Evolutionary conservation across 192 early-diverging fungal genomes (phyloP).

Genomic region (Endogone sp.): DNA sequence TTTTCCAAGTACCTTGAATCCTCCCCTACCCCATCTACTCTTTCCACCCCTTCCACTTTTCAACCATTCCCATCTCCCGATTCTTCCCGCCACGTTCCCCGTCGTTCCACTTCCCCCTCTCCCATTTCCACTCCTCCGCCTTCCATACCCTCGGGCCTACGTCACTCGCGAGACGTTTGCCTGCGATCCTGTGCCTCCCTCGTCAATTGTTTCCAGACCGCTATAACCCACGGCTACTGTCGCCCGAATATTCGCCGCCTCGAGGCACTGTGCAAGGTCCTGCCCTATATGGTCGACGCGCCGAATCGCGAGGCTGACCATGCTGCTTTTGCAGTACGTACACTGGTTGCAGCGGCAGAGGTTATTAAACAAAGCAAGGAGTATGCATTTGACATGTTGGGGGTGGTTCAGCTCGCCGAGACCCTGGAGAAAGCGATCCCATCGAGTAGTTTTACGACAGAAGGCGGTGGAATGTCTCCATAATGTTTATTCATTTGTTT

Average conservation of each 20-base stretch:
- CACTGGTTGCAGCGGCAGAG: too few relatives aligned
- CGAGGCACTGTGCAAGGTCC: too few relatives aligned
- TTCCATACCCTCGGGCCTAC: not conserved
- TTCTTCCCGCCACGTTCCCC: not conserved
- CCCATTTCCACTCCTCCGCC: not conserved
- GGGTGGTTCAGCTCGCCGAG: too few relatives aligned
- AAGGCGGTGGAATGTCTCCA: too few relatives aligned
- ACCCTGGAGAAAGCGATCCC: too few relatives aligned
- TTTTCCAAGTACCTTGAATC: not conserved
- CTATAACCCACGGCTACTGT: conserved; percentile 8
- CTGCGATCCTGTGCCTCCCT: not conserved
- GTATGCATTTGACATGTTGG: too few relatives aligned
- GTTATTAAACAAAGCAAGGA: too few relatives aligned
- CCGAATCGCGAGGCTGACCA: too few relatives aligned
- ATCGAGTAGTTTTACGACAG: too few relatives aligned
- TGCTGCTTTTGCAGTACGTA: too few relatives aligned
- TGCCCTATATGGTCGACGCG: too few relatives aligned
- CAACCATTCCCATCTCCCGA: not conserved
- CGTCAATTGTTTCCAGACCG: conserved; percentile 1
- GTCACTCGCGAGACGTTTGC: conserved; percentile 1
- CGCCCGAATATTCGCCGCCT: conserved; percentile 15
- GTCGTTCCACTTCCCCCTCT: not conserved
- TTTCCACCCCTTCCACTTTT: not conserved
- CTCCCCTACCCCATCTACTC: not conserved
- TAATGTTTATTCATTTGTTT: too few relatives aligned